These are phyloP conservation scores for Penicillium glabrum DNA, from an alignment of 2,329 filamentous ascomycete genomes.

Conservation along the genomic window DNA sequence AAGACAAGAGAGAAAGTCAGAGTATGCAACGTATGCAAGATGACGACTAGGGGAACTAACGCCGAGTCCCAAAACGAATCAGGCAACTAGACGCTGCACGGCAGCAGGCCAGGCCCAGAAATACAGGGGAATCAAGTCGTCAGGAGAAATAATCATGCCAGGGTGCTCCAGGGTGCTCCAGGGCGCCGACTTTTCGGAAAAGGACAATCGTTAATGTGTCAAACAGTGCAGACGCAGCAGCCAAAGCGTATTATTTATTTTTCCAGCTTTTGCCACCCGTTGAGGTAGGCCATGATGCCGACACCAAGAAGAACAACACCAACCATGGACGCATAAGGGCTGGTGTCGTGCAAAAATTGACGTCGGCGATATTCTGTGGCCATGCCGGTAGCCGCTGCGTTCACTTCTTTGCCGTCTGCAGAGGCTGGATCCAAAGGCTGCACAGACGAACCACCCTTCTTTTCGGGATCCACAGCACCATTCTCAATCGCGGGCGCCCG, in stretches of 20 bases:
- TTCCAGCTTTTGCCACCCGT: slow-evolving; percentile 70
- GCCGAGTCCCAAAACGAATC: slow-evolving; percentile 17
- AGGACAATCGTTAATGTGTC: slow-evolving; percentile 11
- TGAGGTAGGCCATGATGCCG: slow-evolving; percentile 82
- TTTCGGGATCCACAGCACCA: slow-evolving; percentile 11
- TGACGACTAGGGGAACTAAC: slow-evolving; percentile 12
- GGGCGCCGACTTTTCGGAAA: slow-evolving; percentile 15
- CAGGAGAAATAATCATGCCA: slow-evolving; percentile 17
- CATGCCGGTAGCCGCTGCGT: slow-evolving; percentile 45
- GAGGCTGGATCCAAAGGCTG: slow-evolving; percentile 51
- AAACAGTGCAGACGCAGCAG: slow-evolving; percentile 2
- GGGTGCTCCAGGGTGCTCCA: slow-evolving; percentile 9
- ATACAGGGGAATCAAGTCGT: slow-evolving; percentile 15
- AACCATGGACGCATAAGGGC: slow-evolving; percentile 79
- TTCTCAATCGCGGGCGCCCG: slow-evolving; percentile 4
- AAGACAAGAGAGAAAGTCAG: slow-evolving; percentile 19
- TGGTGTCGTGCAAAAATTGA: slow-evolving; percentile 52
- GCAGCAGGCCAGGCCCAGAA: slow-evolving; percentile 8
- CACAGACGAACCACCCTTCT: slow-evolving; percentile 14
- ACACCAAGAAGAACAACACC: slow-evolving; percentile 79
- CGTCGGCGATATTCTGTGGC: slow-evolving; percentile 36
- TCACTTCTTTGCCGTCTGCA: slow-evolving; percentile 41
- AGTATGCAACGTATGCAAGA: slow-evolving; percentile 24
- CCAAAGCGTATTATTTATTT: slow-evolving; percentile 32
- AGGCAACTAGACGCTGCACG: slow-evolving; percentile 5